Conservation (phyloP, 2,329 filamentous ascomycete species). For the Macroventuria anomochaeta region DNA sequence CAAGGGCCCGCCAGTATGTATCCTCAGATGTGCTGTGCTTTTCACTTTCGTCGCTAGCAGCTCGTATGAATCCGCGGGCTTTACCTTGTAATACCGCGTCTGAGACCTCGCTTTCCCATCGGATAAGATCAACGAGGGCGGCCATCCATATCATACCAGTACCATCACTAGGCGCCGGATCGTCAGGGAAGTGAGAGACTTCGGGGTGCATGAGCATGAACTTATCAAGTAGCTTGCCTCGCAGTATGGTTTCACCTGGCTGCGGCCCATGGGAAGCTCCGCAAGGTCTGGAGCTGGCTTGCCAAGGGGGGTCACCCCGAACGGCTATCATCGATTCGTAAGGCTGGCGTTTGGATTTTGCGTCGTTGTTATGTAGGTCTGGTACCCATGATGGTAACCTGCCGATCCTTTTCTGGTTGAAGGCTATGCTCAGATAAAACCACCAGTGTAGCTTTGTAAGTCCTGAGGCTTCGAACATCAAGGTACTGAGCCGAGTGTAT, state of each 20-base stretch:
- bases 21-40: not conserved
- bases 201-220: not conserved
- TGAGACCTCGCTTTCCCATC: conserved; percentile 1
- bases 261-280: not conserved
- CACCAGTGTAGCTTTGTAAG: conserved; percentile 2
- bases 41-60: not conserved
- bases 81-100: not conserved
- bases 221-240: conserved; percentile 2
- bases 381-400: conserved; percentile 7
- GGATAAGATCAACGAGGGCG: not conserved
- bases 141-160: not conserved
- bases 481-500: conserved; percentile 1
- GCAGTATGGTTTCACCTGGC: not conserved
- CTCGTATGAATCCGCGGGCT: too few relatives aligned
- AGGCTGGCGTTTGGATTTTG: not conserved
- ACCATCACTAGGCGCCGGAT: not conserved
- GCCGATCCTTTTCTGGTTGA: conserved; percentile 3
- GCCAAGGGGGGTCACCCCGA: not conserved
- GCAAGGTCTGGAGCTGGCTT: conserved; percentile 1
- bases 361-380: not conserved
- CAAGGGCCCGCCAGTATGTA: not conserved
- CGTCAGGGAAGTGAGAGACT: not conserved
- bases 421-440: conserved; percentile 6
- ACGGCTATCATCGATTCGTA: not conserved
- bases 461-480: not conserved